Evolutionary conservation across 805 yeast species (phyloP), one percentile per base, ranked within the genome.

Genomic region (Wickerhamomyces tratensis): DNA sequence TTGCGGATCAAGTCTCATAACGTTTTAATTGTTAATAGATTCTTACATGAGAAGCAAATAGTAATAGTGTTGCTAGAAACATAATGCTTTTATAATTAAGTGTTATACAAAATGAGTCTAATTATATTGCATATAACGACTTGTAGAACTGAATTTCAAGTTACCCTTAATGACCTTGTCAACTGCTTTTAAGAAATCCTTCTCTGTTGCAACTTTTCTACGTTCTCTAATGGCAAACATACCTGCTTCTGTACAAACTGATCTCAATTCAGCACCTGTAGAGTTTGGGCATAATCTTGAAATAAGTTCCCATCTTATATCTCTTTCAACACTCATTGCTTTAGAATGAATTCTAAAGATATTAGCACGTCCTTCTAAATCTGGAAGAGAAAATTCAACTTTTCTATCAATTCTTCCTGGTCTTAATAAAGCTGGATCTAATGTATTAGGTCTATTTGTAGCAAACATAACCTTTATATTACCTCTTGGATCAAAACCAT

Each of bases 401-500:
- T 91, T 93, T 66, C 99, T 84, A 68, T 93, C 99, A 55, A 93
- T 91, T 75, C 99, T 83, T 39, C 99, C 99, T 4, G 99, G 98
- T 69, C 99, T 83, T 57, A 93, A 71, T 60, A 93, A 71, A 1
- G 99, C 99, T 29, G 98, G 98, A 61, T 93, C 99, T 61, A 93
- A 75, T 0, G 98, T 93, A 65, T 93, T 91, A 47, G 98, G 98
- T 68, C 98, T 78, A 66, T 93, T 93, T 13, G 99, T 93, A 36
- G 99, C 99, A 68, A 93, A 93, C 98, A 93, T 93, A 43, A 93
- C 99, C 71, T 93, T 93, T 63, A 93, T 93, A 64, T 93, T 93
- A 58, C 98, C 98, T 66, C 98, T 82, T 47, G 98, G 95, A 57
- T 93, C 98, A 63, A 93, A 93, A 42, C 99, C 99, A 64, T 93